phyloP scores from a whole-genome alignment of 2,329 filamentous ascomycete genomes.

The Penicillium sp. region DNA sequence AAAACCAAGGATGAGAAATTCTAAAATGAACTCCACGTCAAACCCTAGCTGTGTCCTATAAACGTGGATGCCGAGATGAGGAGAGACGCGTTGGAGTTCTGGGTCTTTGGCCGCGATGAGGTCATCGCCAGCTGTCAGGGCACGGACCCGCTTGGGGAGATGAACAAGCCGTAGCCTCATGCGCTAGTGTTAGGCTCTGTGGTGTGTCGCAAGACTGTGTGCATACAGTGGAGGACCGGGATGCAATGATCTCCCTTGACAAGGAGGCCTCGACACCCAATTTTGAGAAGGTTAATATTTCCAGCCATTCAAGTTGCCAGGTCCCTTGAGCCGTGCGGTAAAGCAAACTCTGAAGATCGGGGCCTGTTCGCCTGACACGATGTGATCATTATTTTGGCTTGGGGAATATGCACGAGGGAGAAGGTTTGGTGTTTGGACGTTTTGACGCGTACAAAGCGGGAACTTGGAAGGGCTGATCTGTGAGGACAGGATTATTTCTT shows the following conservation, averaged over 20 bases:
- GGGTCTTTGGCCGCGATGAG: conserved; percentile 11
- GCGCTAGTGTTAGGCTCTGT: not conserved
- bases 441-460: not conserved
- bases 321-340: conserved; percentile 1
- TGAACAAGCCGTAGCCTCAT: not conserved
- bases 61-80: not conserved
- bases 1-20: not conserved
- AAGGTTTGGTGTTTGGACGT: not conserved
- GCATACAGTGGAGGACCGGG: not conserved
- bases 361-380: not conserved
- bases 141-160: conserved; percentile 6
- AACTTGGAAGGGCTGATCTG: not conserved
- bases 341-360: conserved; percentile 13
- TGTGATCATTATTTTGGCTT: not conserved
- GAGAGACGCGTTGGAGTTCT: not conserved
- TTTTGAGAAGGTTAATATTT: not conserved
- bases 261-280: not conserved
- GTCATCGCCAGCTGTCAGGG: conserved; percentile 17
- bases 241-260: not conserved
- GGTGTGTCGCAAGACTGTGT: not conserved
- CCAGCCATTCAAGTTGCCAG: conserved; percentile 2
- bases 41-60: not conserved
- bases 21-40: not conserved
- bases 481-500: not conserved
- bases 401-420: not conserved